Evolutionary conservation across 768 basidiomycete species (phyloP), one percentile per base, ranked within the genome.

Genomic region (Auriculariales sp.): DNA sequence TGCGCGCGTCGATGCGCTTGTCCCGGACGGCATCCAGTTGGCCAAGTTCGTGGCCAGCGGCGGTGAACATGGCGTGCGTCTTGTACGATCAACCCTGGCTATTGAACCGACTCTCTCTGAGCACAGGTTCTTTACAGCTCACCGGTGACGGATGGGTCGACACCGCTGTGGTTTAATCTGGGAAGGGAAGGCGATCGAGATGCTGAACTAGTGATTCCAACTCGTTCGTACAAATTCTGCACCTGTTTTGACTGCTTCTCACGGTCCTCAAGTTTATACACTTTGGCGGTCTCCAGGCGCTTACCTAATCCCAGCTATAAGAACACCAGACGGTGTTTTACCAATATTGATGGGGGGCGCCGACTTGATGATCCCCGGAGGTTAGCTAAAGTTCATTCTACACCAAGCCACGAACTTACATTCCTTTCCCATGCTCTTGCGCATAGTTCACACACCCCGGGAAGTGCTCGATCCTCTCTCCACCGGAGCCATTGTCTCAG

Each of bases 331-430:
- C 2, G 64, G 75, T 10, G 87, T 88, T 27, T 75, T 89, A 31
- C 81, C 81, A 1, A 69, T 80, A 24, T 71, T 92, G 11, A 66
- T 77, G 3, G 77, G 76, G 9, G 88, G 89, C n/a, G 85, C 88
- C 0, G 87, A 92, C 66, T 72, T 91, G 6, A 90, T 92, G 86
- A 78, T 84, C 29, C 85, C 88, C 3, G 88, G 87, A 63, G 83
- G 84, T 83, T 59, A 59, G 79, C 68, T 12, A 19, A 36, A 25
- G 27, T 31, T 39, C 2, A 28, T 7, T 25, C 34, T 39, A 35
- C 22, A 14, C 22, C 44, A 46, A 29, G 30, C 34, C 39, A 36
- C 7, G 31, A 19, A 44, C 29, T 28, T 24, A 36, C 32, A 49
- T 42, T 36, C 28, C 22, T 25, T 44, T 44, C 17, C 14, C 39